A percentile compares a stretch with the other conserved stretches of the same genome.
These are phyloP conservation scores for Elsinoe fawcettii DNA, from an alignment of 2,329 filamentous ascomycete species.

Conservation along the genomic window DNA sequence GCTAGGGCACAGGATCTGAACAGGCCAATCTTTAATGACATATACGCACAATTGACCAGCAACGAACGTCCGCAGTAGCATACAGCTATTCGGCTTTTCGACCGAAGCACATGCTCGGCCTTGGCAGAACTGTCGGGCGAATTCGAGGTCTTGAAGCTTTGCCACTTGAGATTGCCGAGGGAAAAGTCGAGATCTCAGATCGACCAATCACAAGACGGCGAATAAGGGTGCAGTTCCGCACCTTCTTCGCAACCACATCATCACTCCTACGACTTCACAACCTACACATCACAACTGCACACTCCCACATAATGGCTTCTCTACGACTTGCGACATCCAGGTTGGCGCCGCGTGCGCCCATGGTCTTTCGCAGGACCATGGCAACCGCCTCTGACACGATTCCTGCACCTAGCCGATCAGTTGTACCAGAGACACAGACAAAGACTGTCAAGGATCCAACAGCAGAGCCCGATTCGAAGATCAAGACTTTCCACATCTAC, in stretches of 20 bases:
- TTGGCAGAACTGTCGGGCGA: not conserved
- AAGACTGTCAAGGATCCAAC: constrained; percentile 56
- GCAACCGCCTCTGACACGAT: constrained; percentile 28
- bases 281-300: constrained; percentile 18
- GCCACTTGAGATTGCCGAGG: constrained; percentile 11
- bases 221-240: not conserved
- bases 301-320: constrained; percentile 26
- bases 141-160: not conserved
- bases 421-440: constrained; percentile 45
- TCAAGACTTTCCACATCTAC: constrained; percentile 98
- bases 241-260: constrained; percentile 11
- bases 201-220: constrained; percentile 2
- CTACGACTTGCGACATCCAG: constrained; percentile 31
- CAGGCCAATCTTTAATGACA: not conserved
- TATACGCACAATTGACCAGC: not conserved
- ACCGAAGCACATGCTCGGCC: not conserved
- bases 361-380: constrained; percentile 29
- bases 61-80: not conserved
- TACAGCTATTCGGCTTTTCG: not conserved
- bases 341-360: constrained; percentile 23
- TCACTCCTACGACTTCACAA: constrained; percentile 17
- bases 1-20: not conserved
- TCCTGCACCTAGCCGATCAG: constrained; percentile 26
- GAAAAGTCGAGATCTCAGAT: not conserved
- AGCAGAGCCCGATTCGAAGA: constrained; percentile 48